Evolutionary conservation across 2,329 filamentous ascomycete genomes (phyloP).

Genomic region (Fusarium sp.): DNA sequence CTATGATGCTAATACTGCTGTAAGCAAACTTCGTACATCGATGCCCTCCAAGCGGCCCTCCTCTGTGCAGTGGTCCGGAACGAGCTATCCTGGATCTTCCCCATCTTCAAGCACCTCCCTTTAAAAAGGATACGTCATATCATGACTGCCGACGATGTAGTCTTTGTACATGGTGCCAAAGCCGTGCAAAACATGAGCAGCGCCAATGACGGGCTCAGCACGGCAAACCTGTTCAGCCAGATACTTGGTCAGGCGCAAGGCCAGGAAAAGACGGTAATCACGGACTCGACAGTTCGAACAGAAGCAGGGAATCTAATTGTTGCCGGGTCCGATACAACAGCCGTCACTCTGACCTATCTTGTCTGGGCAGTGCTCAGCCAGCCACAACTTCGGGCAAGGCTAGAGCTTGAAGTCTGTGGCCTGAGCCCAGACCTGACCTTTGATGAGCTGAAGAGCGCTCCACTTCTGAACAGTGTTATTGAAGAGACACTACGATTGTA

Average conservation of each 20-base stretch:
- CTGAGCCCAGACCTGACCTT: background rate
- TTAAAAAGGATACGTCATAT: background rate
- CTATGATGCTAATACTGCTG: background rate
- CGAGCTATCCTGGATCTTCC: background rate
- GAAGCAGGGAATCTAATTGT: conserved; percentile 19
- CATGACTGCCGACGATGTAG: background rate
- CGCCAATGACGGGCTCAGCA: background rate
- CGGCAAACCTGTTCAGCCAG: background rate
- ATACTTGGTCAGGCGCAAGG: background rate
- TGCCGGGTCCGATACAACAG: conserved; percentile 20
- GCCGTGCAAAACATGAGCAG: background rate
- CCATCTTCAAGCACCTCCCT: background rate
- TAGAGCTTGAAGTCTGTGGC: conserved; percentile 4
- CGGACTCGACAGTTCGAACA: background rate
- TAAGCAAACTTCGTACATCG: background rate
- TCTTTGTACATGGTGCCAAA: background rate
- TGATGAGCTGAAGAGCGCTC: conserved; percentile 5
- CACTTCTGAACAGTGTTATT: conserved; percentile 15
- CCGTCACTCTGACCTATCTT: conserved; percentile 20
- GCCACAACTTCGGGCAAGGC: background rate
- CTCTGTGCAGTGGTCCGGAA: background rate
- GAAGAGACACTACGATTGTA: conserved; percentile 26
- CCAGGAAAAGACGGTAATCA: background rate
- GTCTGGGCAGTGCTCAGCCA: conserved; percentile 24
- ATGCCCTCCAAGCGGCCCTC: background rate